Evolutionary conservation across 1,139 yeast species (phyloP).

Genomic region (Taiozyma onychis): DNA sequence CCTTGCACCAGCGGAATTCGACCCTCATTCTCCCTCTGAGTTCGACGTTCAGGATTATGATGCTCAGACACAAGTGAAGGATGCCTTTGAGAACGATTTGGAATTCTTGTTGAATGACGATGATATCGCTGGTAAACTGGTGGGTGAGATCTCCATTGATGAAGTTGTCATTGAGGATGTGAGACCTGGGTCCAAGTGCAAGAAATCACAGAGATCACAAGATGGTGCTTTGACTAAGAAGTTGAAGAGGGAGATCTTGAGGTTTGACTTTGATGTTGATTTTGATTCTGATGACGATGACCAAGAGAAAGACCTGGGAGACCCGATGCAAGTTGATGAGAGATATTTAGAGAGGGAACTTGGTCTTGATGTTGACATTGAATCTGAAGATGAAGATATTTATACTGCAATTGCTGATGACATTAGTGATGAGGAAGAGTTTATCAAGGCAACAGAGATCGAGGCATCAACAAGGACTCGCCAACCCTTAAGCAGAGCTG

Average conservation of each 20-base stretch:
- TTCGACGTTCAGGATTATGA: slow-evolving; percentile 8
- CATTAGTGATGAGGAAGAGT: slow-evolving; percentile 4
- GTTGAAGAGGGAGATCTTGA: slow-evolving; percentile 15
- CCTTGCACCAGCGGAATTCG: background rate
- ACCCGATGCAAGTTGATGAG: background rate
- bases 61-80: slow-evolving; percentile 13
- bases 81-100: slow-evolving; percentile 17
- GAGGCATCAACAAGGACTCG: background rate
- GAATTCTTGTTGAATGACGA: slow-evolving; percentile 10
- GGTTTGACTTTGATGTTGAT: slow-evolving; percentile 13
- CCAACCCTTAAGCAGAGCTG: background rate
- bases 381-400: slow-evolving; percentile 1
- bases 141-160: background rate
- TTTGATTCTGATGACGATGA: slow-evolving; percentile 10
- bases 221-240: slow-evolving; percentile 1
- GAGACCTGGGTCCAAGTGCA: background rate
- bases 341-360: background rate
- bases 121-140: background rate
- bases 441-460: background rate
- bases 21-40: background rate
- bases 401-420: slow-evolving; percentile 5
- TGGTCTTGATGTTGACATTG: background rate
- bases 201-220: background rate
- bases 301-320: too few species aligned
- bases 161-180: background rate